Conservation (phyloP, 192 early-diverging fungal genomes). For the Funneliformis mosseae region DNA sequence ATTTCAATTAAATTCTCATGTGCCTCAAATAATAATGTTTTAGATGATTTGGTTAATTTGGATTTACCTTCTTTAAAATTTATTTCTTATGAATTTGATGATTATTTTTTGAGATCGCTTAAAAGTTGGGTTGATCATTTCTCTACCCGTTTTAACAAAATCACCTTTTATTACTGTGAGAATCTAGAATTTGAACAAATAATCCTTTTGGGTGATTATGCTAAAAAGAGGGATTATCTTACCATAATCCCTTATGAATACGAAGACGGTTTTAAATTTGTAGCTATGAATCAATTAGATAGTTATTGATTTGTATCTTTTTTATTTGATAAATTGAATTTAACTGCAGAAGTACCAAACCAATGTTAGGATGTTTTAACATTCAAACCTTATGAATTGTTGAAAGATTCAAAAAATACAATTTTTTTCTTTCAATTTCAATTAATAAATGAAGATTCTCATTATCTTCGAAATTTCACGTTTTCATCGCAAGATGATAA, state of each 20-base stretch:
- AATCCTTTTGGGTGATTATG: neutral
- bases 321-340: too few relatives aligned
- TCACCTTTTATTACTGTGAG: neutral
- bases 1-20: neutral
- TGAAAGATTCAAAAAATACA: too few relatives aligned
- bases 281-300: neutral
- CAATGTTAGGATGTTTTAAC: too few relatives aligned
- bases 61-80: neutral
- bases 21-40: neutral
- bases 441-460: too few relatives aligned
- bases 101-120: neutral
- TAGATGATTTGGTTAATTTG: neutral
- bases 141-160: neutral
- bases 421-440: too few relatives aligned
- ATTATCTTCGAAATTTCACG: too few relatives aligned
- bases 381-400: too few relatives aligned
- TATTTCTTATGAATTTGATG: neutral
- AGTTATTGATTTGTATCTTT: too few relatives aligned
- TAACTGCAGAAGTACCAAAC: too few relatives aligned
- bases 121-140: neutral
- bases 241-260: neutral
- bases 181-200: neutral
- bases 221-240: neutral
- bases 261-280: neutral
- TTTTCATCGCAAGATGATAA: too few relatives aligned